Evolutionary conservation across 2,329 filamentous ascomycete species (phyloP).

Genomic region (Aspergillus nomiae): DNA sequence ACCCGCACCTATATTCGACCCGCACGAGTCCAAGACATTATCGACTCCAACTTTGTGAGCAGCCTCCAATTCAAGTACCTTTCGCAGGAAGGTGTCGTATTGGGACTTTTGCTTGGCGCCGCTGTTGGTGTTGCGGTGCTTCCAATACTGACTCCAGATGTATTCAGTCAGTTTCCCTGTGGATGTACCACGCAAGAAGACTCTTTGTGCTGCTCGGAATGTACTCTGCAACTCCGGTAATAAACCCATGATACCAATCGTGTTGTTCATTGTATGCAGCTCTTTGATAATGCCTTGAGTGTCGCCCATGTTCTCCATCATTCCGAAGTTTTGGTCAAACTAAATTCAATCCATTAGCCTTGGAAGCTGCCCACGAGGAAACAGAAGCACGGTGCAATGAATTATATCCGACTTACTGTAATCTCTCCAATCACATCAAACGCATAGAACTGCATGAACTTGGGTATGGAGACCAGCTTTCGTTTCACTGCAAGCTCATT

Average conservation of each 20-base stretch:
- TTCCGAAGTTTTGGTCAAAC: slow-evolving; percentile 31
- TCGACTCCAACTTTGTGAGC: neutral
- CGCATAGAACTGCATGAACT: slow-evolving; percentile 24
- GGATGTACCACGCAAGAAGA: neutral
- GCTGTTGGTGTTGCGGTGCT: neutral
- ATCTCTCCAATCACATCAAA: slow-evolving; percentile 30
- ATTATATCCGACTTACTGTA: slow-evolving; percentile 3
- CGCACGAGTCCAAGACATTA: neutral
- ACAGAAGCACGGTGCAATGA: too few species aligned
- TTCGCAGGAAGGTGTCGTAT: neutral
- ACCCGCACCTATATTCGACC: slow-evolving; percentile 46
- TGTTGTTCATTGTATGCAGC: neutral
- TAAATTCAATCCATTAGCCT: neutral
- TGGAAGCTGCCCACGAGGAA: rapidly evolving
- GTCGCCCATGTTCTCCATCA: slow-evolving; percentile 1
- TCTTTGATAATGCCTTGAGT: neutral
- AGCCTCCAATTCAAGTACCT: neutral
- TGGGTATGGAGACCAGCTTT: slow-evolving; percentile 11
- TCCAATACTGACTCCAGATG: neutral
- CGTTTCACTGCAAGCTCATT: neutral
- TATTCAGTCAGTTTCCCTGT: neutral
- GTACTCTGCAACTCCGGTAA: neutral
- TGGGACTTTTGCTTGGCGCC: neutral
- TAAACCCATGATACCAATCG: neutral
- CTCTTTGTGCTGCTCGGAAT: neutral